Base-by-base conservation (phyloP, 2,329 filamentous ascomycete species). In the Xylaria sp. region DNA sequence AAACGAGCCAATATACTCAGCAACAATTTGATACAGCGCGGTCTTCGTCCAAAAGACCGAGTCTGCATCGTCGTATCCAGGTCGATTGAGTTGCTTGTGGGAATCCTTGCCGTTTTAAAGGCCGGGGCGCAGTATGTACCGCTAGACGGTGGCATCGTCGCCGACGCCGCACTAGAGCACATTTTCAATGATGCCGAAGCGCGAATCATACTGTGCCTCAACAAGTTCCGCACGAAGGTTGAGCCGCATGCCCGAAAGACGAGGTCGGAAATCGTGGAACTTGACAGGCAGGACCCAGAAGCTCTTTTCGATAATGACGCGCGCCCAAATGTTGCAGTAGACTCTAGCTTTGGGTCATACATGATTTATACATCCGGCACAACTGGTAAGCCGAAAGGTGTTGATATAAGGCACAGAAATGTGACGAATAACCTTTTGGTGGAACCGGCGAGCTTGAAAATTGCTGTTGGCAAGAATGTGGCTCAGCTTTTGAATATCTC, bases 101-200 rank as follows among this genome's bases (percentile, higher is more conserved):
- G 83, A 22, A 87, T 88, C 55, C 79, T 86, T 62, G 86, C 85
- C 1, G 79, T 88, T 20, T 77, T 89, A 38, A 86, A 85, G 63
- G 83, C 83, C 54, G 86, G 86, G 22, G 86, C 83, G 15, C 86
- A 89, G 69, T 89, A 89, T 72, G 81, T 88, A 5, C 87, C 87
- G 2, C 79, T 89, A 1, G 87, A 89, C 67, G 86, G 86, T 39
- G 83, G 84, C 5, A 80, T 86, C 36, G 82, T 84, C 10, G 79
- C 84, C 0, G 82, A 84, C 56, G 77, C 79, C 20, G 82, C 82
- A 2, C 78, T 89, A 29, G 76, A 77, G 27, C 82, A 84, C 63
- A 85, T 87, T 29, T 77, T 87, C 53, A 74, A 78, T 29, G 80
- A 88, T 69, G 82, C 84, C 2, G 75, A 76, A 13, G 79, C 81